Conservation (phyloP, 2,329 filamentous ascomycete species). For the Aspergillus sp. region DNA sequence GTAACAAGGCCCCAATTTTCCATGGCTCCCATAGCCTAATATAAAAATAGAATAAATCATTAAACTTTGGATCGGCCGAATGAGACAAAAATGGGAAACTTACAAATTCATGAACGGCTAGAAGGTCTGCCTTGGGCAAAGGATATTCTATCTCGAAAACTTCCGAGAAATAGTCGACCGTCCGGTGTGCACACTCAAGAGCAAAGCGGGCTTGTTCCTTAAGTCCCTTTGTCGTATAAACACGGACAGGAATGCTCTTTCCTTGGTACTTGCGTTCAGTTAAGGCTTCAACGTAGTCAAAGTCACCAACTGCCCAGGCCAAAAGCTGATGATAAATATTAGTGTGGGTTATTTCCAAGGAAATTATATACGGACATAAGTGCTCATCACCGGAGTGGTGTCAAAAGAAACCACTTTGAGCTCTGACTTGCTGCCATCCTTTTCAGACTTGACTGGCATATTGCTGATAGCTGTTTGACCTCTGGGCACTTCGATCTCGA, state of each 20-base stretch:
- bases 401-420: conserved; percentile 73
- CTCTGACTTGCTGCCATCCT: conserved; percentile 65
- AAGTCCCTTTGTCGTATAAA: conserved; percentile 93
- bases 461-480: conserved; percentile 90
- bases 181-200: conserved; percentile 84
- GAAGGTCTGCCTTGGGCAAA: conserved; percentile 83
- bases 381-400: conserved; percentile 86
- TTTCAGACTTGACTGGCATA: conserved; percentile 81
- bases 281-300: conserved; percentile 91
- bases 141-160: conserved; percentile 92
- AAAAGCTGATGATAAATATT: conserved; percentile 66
- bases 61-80: background rate
- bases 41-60: conserved; percentile 39
- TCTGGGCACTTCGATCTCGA: conserved; percentile 85
- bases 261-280: conserved; percentile 90
- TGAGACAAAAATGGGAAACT: conserved; percentile 30
- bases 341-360: conserved; percentile 26
- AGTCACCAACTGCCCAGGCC: conserved; percentile 94
- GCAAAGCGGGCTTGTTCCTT: conserved; percentile 90
- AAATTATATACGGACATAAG: conserved; percentile 55
- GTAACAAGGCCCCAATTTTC: conserved; percentile 97
- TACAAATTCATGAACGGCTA: conserved; percentile 92
- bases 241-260: conserved; percentile 85
- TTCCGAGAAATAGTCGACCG: conserved; percentile 95
- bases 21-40: conserved; percentile 67